A percentile compares a stretch with the other conserved stretches of the same genome.
phyloP scores from a whole-genome alignment of 192 early-diverging fungal genomes.

The Coemansia sp. region DNA sequence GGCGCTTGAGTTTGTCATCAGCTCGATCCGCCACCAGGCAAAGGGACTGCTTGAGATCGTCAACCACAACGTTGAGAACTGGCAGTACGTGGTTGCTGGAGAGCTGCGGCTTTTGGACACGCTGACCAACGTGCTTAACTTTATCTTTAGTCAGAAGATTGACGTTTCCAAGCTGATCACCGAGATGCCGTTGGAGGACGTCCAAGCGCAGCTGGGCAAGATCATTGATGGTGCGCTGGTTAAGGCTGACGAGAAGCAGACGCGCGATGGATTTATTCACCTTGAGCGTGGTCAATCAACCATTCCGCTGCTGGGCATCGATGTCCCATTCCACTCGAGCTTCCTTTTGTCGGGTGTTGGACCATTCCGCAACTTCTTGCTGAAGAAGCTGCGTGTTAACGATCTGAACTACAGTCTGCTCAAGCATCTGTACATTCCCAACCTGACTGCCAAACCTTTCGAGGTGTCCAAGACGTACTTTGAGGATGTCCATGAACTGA shows the following conservation, averaged over 20 bases:
- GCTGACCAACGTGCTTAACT: conserved; percentile 82
- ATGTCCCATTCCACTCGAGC: conserved; percentile 95
- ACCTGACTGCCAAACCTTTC: conserved; percentile 92
- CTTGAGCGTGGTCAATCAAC: conserved; percentile 89
- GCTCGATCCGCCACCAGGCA: conserved; percentile 75
- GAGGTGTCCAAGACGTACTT: conserved; percentile 76
- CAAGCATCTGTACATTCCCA: conserved; percentile 90
- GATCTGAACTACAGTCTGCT: conserved; percentile 82
- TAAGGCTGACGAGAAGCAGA: conserved; percentile 66
- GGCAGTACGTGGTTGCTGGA: conserved; percentile 95
- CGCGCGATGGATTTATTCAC: conserved; percentile 62
- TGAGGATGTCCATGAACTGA: conserved; percentile 71
- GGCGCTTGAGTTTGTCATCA: conserved; percentile 70
- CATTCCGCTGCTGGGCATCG: conserved; percentile 88
- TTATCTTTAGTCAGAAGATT: conserved; percentile 81
- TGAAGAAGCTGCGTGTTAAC: conserved; percentile 79
- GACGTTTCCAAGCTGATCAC: conserved; percentile 83
- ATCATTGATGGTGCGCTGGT: conserved; percentile 74
- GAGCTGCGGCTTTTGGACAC: conserved; percentile 78
- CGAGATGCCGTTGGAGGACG: conserved; percentile 81
- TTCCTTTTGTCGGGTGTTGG: conserved; percentile 90
- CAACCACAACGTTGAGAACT: conserved; percentile 96
- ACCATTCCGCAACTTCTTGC: conserved; percentile 88
- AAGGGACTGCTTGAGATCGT: conserved; percentile 88
- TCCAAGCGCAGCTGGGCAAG: conserved; percentile 76